Base-by-base conservation (phyloP, 176 grass and related monocot species). In the Saccharum officinarum region DNA sequence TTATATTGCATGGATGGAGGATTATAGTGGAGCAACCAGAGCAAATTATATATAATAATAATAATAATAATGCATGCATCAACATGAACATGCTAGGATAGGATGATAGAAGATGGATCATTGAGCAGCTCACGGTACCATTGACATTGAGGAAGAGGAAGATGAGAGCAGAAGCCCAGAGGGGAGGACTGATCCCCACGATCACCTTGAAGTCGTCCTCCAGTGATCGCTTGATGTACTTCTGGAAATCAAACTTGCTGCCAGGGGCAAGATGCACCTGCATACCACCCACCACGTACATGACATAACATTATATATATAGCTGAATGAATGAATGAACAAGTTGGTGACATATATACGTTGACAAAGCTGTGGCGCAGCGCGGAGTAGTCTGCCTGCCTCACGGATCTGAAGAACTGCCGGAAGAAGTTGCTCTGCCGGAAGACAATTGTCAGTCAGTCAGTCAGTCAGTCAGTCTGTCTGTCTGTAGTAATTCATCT, bases 171-270 rank as follows among this genome's bases (percentile, higher is more conserved):
- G 93, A 99, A 14, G 83, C 80, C 97, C 93, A 99, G 16, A 99
- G 86, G 7, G 84, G 13, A 66, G 93, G 93, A 37, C 97, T 99
- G 86, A 99, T 96, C 39, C 93, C 93, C 17, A 99, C 93, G n/a
- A 99, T 87, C 69, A 95, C 93, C 76, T 98, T 98, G 87, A 98
- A 98, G 79, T 98, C 96, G 62, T 98, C 96, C 81, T 99, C 93
- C 7, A 99, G 86, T 17, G 97, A 94, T 66, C 97, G 82, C 80
- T 96, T 96, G 83, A 99, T 99, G 75, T 99, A 99, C 66, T 99
- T 99, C 47, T 99, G 93, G 77, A 99, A 99, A 88, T 99, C 91
- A 67, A 99, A 99, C 75, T 99, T 95, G 82, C 92, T 96, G 15
- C 93, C 93, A 63, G 86, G 92, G 87, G 97, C 93, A 31, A 99